Base-by-base conservation (phyloP, 2,329 filamentous ascomycete genomes). In the Sphaerulina vaccinii region DNA sequence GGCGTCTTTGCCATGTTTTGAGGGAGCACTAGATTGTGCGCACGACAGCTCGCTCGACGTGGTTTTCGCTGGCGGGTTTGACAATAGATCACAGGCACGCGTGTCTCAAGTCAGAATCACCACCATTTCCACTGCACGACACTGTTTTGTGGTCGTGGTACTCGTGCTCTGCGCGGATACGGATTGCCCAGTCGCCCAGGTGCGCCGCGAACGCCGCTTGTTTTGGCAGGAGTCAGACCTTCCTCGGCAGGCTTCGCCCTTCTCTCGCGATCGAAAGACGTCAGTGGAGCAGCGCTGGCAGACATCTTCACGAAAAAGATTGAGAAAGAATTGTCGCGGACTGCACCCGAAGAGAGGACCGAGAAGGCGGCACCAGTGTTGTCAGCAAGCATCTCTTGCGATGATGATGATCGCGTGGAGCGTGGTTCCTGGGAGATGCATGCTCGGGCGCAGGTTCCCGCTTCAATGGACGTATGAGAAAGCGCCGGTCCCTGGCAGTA, bases 351-450 rank as follows among this genome's bases (percentile, higher is more conserved):
- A 18, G 4, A 8, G 32, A 22, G 32, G 18, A 18, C 19, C 40
- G 42, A 35, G 16, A 29, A 5, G 35, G 10, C 36, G 45, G 36
- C 45, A 40, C 29, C 37, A 40, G 45, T 36, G 24, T 41, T 40
- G 36, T 41, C 22, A 36, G 36, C 44, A 47, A 5, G 33, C 33
- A n/a, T 27, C 18, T 38, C 24, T 37, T 47, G 43, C 21, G 27
- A 40, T 22, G 45, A 23, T 22, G 24, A 36, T 40, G 44, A 38
- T 48, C 3, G 21, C 19, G 21, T 23, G 3, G 11, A 36, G 9
- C 21, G 35, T 40, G 45, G 45, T 39, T 21, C 33, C 44, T 38
- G 44, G 44, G 27, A 23, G 44, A 38, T 37, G 33, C 44, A 41
- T 49, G 45, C 37, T 33, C 36, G 35, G 44, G 29, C 33, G 18